Conservation (phyloP, 495 filamentous ascomycete genomes). For the Lindgomyces ingoldianus region DNA sequence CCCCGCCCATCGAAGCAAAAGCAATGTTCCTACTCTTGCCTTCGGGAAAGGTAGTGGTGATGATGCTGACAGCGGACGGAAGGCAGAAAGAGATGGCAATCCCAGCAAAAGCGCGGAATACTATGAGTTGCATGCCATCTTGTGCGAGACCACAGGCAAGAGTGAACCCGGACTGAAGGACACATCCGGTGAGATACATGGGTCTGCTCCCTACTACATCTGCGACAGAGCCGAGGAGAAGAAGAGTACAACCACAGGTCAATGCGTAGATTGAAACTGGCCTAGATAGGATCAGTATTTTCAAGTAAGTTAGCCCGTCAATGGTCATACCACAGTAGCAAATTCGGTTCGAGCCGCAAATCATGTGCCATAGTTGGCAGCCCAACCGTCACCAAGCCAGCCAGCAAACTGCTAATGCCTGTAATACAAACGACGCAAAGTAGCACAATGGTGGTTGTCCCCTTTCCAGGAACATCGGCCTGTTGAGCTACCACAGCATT, state of each 20-base stretch:
- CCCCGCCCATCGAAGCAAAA: constrained; percentile 50
- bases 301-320: neutral
- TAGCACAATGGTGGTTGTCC: constrained; percentile 46
- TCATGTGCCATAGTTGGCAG: constrained; percentile 54
- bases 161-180: constrained; percentile 49
- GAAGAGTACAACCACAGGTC: constrained; percentile 50
- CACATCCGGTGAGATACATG: constrained; percentile 50
- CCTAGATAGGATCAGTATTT: constrained; percentile 32
- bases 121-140: constrained; percentile 52
- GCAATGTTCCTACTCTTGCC: constrained; percentile 50
- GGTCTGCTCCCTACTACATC: constrained; percentile 54
- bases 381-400: constrained; percentile 51
- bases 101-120: constrained; percentile 55
- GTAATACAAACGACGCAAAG: constrained; percentile 45
- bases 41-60: constrained; percentile 47
- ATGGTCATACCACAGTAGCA: constrained; percentile 51
- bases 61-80: constrained; percentile 53
- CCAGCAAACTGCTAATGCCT: constrained; percentile 44
- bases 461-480: constrained; percentile 17
- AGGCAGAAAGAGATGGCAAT: constrained; percentile 55
- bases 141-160: constrained; percentile 50
- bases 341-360: constrained; percentile 43
- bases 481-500: constrained; percentile 11
- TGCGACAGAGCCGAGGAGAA: constrained; percentile 54
- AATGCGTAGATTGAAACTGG: constrained; percentile 52